A percentile compares a stretch with the other conserved stretches of the same genome.
phyloP scores from a whole-genome alignment of 352 stramenopile species.

The Phytophthora constricta region DNA sequence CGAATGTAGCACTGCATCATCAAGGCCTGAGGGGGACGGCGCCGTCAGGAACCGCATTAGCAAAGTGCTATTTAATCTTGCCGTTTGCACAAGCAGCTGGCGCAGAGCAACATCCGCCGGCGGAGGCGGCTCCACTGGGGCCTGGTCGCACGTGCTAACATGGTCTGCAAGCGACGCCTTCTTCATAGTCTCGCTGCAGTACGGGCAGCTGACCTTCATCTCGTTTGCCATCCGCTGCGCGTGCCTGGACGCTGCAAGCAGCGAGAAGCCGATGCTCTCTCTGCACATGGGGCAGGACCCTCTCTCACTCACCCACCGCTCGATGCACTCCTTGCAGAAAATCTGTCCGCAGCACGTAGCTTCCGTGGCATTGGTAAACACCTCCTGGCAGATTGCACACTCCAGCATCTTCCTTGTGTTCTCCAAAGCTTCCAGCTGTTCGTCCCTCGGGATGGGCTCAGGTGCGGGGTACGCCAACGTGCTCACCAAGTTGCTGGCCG shows the following conservation, averaged over 20 bases:
- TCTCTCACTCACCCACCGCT: conserved; percentile 84
- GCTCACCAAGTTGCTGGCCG: conserved; percentile 80
- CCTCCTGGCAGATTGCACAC: conserved; percentile 86
- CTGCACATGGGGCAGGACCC: conserved; percentile 86
- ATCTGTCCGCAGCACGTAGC: conserved; percentile 86
- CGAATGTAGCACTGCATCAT: conserved; percentile 92
- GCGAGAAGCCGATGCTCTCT: conserved; percentile 72
- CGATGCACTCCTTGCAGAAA: conserved; percentile 84
- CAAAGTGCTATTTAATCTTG: conserved; percentile 59
- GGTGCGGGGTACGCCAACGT: conserved; percentile 61
- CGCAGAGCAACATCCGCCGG: conserved; percentile 75
- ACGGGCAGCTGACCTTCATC: conserved; percentile 77
- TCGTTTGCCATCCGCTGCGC: conserved; percentile 88
- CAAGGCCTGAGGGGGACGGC: conserved; percentile 64
- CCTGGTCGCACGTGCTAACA: conserved; percentile 68
- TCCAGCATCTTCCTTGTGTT: conserved; percentile 89
- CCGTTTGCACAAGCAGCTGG: conserved; percentile 60
- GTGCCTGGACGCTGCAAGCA: conserved; percentile 70
- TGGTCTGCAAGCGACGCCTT: conserved; percentile 74
- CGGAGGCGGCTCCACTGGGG: conserved; percentile 76
- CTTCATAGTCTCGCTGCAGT: conserved; percentile 76
- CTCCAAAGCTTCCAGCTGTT: conserved; percentile 78
- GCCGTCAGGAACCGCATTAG: conserved; percentile 66
- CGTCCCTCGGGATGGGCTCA: conserved; percentile 70
- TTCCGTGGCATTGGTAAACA: conserved; percentile 77